Base-by-base conservation (phyloP, 2,329 filamentous ascomycete species). In the Chaetomium sp. region DNA sequence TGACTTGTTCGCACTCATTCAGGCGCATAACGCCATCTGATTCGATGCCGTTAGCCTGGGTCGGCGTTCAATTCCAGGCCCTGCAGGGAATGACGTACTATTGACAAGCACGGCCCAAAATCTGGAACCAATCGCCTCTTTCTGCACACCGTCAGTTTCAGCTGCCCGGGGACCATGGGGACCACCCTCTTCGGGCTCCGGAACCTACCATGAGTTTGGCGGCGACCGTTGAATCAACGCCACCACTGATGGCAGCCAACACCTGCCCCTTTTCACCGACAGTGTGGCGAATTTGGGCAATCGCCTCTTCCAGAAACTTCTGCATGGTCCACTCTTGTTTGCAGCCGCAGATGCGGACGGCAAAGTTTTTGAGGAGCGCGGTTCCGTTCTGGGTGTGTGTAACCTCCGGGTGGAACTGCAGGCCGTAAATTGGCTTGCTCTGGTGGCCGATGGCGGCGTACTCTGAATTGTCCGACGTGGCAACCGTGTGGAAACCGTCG, bases 321-420 rank as follows among this genome's bases (percentile, higher is more conserved):
- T 81, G 82, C 93, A 97, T 97, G 3, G 84, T 88, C 94, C 94
- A 98, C 74, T 92, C 85, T 65, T 87, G 84, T 65, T 83, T 79
- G 4, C 90, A 92, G 33, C 86, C 84, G 78, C 93, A 98, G 68
- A 98, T 96, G 23, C 85, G 82, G 65, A 96, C 83, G 13, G 87
- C 88, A 74, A 97, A 98, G 82, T 98, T 98, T 74, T 84, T 79
- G 53, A 97, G 82, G 5, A 97, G 74, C 31, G 90, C 81, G 10
- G 75, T 89, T 38, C 93, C 93, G 63, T 84, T 81, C 9, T 85
- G 83, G 0, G 90, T 93, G 74, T 92, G 87, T 16, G 85, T 88
- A 38, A 97, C 85, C 76, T 97, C 93, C 0, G 93, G 93, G 77
- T 97, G 93, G 76, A 97, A 94, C 75, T 97, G 93, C 55, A 97